A percentile compares a stretch with the other conserved stretches of the same genome.
Conservation (phyloP, 2,329 filamentous ascomycete genomes). For the Lecanicillium sp. region DNA sequence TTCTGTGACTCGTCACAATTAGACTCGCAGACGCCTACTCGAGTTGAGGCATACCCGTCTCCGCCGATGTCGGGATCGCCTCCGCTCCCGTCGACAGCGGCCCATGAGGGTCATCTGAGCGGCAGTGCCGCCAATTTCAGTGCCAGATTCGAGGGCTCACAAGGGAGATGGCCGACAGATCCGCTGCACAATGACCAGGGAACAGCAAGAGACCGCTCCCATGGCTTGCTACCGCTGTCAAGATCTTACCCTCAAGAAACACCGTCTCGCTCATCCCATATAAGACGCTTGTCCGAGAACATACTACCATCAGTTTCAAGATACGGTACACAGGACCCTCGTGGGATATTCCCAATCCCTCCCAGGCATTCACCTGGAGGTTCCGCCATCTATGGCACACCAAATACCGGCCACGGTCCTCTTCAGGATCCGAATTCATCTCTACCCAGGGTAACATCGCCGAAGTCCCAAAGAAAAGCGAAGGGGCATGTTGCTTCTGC, state of each 20-base stretch:
- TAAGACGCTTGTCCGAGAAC: slow-evolving; percentile 19
- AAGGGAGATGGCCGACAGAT: slow-evolving; percentile 24
- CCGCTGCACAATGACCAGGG: slow-evolving; percentile 16
- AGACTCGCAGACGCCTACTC: slow-evolving; percentile 43
- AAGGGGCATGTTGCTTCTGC: slow-evolving; percentile 80
- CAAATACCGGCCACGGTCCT: neutral
- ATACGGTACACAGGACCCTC: too few relatives aligned
- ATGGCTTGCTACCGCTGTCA: slow-evolving; percentile 14
- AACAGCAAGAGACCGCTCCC: slow-evolving; percentile 13
- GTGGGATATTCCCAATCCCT: too few relatives aligned
- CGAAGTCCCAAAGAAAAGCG: slow-evolving; percentile 58
- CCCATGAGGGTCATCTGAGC: neutral
- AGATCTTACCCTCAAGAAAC: slow-evolving; percentile 20
- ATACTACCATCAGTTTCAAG: slow-evolving; percentile 10
- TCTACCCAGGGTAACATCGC: slow-evolving; percentile 36
- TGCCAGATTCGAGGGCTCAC: slow-evolving; percentile 35
- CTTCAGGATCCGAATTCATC: slow-evolving; percentile 34
- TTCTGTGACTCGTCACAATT: slow-evolving; percentile 42
- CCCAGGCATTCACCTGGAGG: too few relatives aligned
- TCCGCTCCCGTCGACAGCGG: slow-evolving; percentile 42
- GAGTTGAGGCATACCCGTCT: slow-evolving; percentile 58
- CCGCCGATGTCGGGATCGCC: slow-evolving; percentile 69
- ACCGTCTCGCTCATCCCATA: slow-evolving; percentile 14
- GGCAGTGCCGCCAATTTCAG: too few relatives aligned
- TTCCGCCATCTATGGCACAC: neutral